Evolutionary conservation across 108 stramenopile genomes (phyloP), one percentile per base, ranked within the genome.

Genomic region (Cyclostephanos tholiformis): DNA sequence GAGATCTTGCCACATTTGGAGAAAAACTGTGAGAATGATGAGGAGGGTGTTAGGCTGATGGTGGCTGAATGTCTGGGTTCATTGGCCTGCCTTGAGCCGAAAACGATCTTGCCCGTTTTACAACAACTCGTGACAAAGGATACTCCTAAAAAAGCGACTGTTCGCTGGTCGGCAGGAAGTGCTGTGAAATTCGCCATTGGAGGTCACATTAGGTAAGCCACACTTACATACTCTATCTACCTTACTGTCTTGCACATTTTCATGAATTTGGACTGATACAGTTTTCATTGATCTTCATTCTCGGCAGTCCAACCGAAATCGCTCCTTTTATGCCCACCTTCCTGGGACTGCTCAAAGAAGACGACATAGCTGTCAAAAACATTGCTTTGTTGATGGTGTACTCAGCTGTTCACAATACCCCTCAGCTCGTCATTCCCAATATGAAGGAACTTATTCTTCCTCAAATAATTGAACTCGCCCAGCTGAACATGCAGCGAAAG

Each of bases 51-150:
- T 7, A 83, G 97, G 32, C 94, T 93, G 55, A 98, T 98, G 97
- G 97, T 97, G 13, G 97, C 97, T 14, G 97, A 97, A 81, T 98
- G 97, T 78, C 55, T 97, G 20, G 98, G 98, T 60, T 91, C 88
- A 7, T 76, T 99, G 60, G 84, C 91, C 17, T 89, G 88, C 66
- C 63, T 96, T 59, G 72, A 91, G 48, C 95, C 95, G 9, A 77
- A 61, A 5, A 26, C 62, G 14, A 89, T 97, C 68, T 76, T 91
- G 17, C 85, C 92, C 27, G 75, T 85, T 57, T 74, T 96, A 20
- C 50, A 75, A 29, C 66, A 77, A 10, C 79, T 92, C n/a, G 75
- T 67, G 11, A 64, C 74, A 10, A 65, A 69, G 8, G 70, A 71
- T 5, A 69, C 84, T 23, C 76, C 65, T 6, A 82, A 84, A 66